A percentile compares a stretch with the other conserved stretches of the same genome.
Evolutionary conservation across 352 stramenopile species (phyloP).

Genomic region (Globisporangium barbulae): DNA sequence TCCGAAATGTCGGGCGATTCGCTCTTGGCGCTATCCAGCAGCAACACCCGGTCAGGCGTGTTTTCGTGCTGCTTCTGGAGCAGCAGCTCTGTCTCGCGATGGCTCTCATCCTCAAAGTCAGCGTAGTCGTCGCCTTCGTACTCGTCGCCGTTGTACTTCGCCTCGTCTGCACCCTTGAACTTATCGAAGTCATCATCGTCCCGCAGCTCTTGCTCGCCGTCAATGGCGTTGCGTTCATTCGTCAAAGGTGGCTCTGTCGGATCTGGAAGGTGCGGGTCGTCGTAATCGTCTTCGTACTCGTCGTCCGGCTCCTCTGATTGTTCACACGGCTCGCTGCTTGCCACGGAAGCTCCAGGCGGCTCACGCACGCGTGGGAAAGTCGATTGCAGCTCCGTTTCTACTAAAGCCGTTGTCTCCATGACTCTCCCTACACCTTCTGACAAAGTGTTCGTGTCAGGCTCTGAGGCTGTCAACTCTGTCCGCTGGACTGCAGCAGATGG

Average conservation of each 20-base stretch:
- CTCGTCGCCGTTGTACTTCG: conserved; percentile 15
- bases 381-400: not conserved
- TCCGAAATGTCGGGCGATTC: conserved; percentile 1
- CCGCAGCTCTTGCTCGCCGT: not conserved
- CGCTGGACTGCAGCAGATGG: not conserved
- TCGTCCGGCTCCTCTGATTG: conserved; percentile 1
- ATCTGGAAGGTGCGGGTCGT: not conserved
- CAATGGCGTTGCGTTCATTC: not conserved
- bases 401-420: not conserved
- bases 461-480: not conserved
- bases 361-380: not conserved
- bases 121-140: conserved; percentile 9
- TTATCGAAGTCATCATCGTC: not conserved
- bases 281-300: conserved; percentile 16
- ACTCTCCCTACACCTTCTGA: not conserved
- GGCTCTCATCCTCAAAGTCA: conserved; percentile 21
- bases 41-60: not conserved
- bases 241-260: too few species aligned
- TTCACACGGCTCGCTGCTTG: not conserved
- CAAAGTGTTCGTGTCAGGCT: not conserved
- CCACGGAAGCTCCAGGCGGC: not conserved
- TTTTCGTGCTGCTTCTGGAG: conserved; percentile 21
- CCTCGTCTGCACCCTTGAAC: conserved; percentile 12
- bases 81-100: conserved; percentile 33
- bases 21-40: not conserved